phyloP scores from a whole-genome alignment of 352 stramenopile species.

The Pythium brachiatum region DNA sequence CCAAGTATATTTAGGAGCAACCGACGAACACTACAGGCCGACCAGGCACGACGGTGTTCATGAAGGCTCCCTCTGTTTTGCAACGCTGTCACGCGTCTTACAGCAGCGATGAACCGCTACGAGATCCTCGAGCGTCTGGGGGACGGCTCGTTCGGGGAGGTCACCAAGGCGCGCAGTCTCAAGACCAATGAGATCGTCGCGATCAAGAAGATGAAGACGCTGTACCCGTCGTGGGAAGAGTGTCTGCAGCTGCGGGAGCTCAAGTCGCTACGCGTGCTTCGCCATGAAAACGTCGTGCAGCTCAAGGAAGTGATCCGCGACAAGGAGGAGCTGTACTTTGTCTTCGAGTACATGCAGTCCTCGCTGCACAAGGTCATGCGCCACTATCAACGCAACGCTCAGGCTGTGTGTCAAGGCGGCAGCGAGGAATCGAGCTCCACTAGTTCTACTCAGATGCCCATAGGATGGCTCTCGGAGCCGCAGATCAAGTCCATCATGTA shows the following conservation, averaged over 20 bases:
- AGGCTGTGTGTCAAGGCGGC: background rate
- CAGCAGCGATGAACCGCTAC: slow-evolving; percentile 86
- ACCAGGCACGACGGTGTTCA: no score
- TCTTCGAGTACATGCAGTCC: slow-evolving; percentile 87
- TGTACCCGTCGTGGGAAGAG: slow-evolving; percentile 80
- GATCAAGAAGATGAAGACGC: slow-evolving; percentile 84
- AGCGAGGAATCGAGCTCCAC: background rate
- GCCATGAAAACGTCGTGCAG: slow-evolving; percentile 82
- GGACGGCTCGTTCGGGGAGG: slow-evolving; percentile 92
- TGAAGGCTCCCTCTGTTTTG: no score
- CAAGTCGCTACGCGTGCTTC: slow-evolving; percentile 67
- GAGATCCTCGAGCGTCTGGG: slow-evolving; percentile 91
- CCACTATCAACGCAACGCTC: slow-evolving; percentile 14
- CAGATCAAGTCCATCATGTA: slow-evolving; percentile 79
- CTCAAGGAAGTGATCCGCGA: slow-evolving; percentile 86
- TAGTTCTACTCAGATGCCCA: slow-evolving; percentile 2
- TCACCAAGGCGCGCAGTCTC: slow-evolving; percentile 88
- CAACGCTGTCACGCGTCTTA: background rate
- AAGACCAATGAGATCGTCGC: slow-evolving; percentile 89
- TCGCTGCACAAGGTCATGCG: slow-evolving; percentile 78
- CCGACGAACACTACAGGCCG: no score
- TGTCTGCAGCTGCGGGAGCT: slow-evolving; percentile 81
- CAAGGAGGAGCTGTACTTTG: slow-evolving; percentile 86
- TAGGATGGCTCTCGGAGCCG: slow-evolving; percentile 46
- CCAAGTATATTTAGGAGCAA: no score